Evolutionary conservation across 768 basidiomycete species (phyloP), one percentile per base, ranked within the genome.

Genomic region (Peribolospora kevripleyi): DNA sequence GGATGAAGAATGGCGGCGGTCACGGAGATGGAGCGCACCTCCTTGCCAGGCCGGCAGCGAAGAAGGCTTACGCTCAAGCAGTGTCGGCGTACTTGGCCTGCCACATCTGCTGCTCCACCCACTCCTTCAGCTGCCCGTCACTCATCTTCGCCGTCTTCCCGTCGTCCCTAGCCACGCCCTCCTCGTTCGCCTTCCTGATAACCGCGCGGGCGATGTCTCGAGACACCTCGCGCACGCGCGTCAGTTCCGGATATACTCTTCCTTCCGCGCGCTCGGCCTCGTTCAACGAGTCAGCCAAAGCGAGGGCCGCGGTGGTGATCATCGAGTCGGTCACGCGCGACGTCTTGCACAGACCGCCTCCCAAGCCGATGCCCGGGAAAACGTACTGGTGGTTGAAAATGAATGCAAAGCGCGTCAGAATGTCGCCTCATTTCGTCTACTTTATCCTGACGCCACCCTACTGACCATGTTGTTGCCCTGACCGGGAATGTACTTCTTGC

Each of bases 401-500:
- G 8, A 48, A n/a, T 4, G 43, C 7, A 10, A 13, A 9, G 39
- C 42, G 11, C 5, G 48, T 49, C 14, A 49, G n/a, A n/a, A 38
- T 49, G 36, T 11, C 36, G 10, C 14, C 39, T 6, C 25, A 38
- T 37, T 9, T 3, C 2, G 25, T 43, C 13, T n/a, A 43, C 9
- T 9, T 43, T 41, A 11, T 39, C 9, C 6, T 46, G 9, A 40
- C 41, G 36, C 11, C 40, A 38, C 42, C 4, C 36, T 14, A 11
- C 62, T 68, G 11, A 46, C 76, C 77, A 88, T 87, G 68, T 91
- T 95, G 67, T 91, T 93, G 38, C 87, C 87, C 68, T 93, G 90
- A 36, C 84, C 84, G 2, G 88, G 79, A 59, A 80, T 78, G 60
- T 80, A 69, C 42, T 60, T 72, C 53, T 69, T 70, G 40, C 77